These are phyloP conservation scores for Ascochyta fabae DNA, from an alignment of 2,329 filamentous ascomycete genomes.

Conservation along the genomic window DNA sequence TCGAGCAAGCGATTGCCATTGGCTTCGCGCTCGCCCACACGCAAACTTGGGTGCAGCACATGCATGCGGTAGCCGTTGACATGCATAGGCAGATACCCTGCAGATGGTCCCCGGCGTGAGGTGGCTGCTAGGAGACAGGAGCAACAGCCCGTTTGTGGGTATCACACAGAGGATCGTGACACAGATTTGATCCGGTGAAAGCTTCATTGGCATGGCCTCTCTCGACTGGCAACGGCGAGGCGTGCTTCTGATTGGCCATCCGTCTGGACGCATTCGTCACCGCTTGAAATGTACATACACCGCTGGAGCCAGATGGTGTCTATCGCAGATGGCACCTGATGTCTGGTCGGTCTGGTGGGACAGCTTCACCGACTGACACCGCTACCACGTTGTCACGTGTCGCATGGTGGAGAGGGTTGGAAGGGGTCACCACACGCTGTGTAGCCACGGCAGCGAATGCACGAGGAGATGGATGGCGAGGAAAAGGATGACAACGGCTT, in stretches of 20 bases:
- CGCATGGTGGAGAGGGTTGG: too few species aligned
- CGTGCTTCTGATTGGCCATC: slow-evolving; percentile 21
- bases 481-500: neutral
- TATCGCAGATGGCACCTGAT: neutral
- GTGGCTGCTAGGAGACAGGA: slow-evolving; percentile 23
- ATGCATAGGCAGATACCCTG: slow-evolving; percentile 15
- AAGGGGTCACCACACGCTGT: neutral
- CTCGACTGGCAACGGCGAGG: slow-evolving; percentile 2
- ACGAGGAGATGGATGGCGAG: neutral
- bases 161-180: slow-evolving; percentile 24
- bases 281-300: slow-evolving; percentile 23
- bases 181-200: slow-evolving; percentile 38
- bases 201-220: slow-evolving; percentile 22
- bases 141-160: slow-evolving; percentile 8
- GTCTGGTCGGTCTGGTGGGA: slow-evolving; percentile 1
- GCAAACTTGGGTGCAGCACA: slow-evolving; percentile 22
- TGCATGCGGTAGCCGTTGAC: slow-evolving; percentile 7
- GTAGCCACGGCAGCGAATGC: neutral
- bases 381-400: slow-evolving; percentile 13
- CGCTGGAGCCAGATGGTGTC: slow-evolving; percentile 13
- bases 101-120: slow-evolving; percentile 22
- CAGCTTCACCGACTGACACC: slow-evolving; percentile 16
- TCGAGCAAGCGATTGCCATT: slow-evolving; percentile 14
- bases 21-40: slow-evolving; percentile 19
- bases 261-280: slow-evolving; percentile 21